A percentile compares a stretch with the other conserved stretches of the same genome.
These are phyloP conservation scores for Naematelia aurantialba DNA, from an alignment of 768 basidiomycete genomes.

Conservation along the genomic window DNA sequence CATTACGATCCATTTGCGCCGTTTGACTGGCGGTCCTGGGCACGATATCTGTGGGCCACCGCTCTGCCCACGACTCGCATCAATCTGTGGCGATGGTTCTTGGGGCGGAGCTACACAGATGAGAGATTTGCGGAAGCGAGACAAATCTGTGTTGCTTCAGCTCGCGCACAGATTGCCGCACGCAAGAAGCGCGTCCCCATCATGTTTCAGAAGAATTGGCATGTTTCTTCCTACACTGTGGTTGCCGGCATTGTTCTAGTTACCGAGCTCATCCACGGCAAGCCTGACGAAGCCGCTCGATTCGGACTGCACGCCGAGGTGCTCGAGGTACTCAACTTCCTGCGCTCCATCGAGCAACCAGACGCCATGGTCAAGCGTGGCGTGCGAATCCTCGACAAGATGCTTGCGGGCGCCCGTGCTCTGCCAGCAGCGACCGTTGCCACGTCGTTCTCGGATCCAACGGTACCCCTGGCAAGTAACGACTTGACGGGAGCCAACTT, in stretches of 20 bases:
- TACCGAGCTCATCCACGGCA: slow-evolving; percentile 13
- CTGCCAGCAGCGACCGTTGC: not conserved
- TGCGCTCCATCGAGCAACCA: not conserved
- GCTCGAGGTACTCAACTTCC: slow-evolving; percentile 6
- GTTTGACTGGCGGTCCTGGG: slow-evolving; percentile 18
- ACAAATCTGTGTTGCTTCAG: slow-evolving; percentile 14
- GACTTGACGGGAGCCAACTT: not conserved
- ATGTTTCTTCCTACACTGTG: slow-evolving; percentile 18
- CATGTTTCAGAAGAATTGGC: slow-evolving; percentile 26
- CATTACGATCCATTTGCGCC: not conserved
- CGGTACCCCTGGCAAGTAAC: not conserved
- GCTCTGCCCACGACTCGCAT: slow-evolving; percentile 14
- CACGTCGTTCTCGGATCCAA: not conserved
- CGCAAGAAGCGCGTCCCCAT: slow-evolving; percentile 12
- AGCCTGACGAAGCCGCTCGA: not conserved
- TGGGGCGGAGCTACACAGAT: slow-evolving; percentile 18
- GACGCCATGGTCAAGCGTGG: slow-evolving; percentile 18
- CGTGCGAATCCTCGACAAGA: slow-evolving; percentile 12
- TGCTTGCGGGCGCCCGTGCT: slow-evolving; percentile 14
- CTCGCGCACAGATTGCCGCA: slow-evolving; percentile 6
- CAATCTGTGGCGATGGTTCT: slow-evolving; percentile 16
- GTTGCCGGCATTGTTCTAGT: slow-evolving; percentile 17
- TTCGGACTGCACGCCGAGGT: slow-evolving; percentile 6
- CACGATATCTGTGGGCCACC: slow-evolving; percentile 17
- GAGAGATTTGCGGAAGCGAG: slow-evolving; percentile 13